phyloP scores from a whole-genome alignment of 169 alveolate genomes.

The Plasmodium gallinaceum region DNA sequence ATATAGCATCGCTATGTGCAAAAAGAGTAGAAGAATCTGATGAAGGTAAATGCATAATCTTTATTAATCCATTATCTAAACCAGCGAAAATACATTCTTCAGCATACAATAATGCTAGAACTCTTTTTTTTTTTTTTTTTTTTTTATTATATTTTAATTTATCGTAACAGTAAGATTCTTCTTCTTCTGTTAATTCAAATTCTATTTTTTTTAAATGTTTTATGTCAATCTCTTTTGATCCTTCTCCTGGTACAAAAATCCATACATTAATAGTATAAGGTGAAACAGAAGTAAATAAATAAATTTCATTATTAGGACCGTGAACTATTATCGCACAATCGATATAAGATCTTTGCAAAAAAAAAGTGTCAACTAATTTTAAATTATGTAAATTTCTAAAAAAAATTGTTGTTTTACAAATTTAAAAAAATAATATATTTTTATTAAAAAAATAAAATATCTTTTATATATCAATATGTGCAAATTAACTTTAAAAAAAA shows the following conservation, averaged over 20 bases:
- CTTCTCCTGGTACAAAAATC: constrained; percentile 78
- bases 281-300: constrained; percentile 58
- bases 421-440: constrained; percentile 9
- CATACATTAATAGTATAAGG: constrained; percentile 76
- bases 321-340: constrained; percentile 78
- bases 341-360: constrained; percentile 68
- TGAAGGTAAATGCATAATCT: constrained; percentile 74
- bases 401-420: constrained; percentile 1
- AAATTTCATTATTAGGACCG: constrained; percentile 75
- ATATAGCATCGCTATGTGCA: constrained; percentile 74
- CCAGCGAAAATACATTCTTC: constrained; percentile 79
- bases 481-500: not conserved
- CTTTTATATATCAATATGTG: not conserved
- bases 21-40: constrained; percentile 74
- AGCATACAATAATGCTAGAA: constrained; percentile 65
- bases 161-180: constrained; percentile 51
- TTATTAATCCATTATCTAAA: constrained; percentile 68
- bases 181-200: constrained; percentile 72
- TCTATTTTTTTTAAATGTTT: constrained; percentile 74
- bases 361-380: constrained; percentile 75
- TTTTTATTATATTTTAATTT: constrained; percentile 56
- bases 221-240: constrained; percentile 68
- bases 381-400: constrained; percentile 75
- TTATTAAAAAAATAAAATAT: constrained; percentile 4
- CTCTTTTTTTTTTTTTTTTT: constrained; percentile 62